Evolutionary conservation across 352 stramenopile species (phyloP).

Genomic region (Phytophthora pini): DNA sequence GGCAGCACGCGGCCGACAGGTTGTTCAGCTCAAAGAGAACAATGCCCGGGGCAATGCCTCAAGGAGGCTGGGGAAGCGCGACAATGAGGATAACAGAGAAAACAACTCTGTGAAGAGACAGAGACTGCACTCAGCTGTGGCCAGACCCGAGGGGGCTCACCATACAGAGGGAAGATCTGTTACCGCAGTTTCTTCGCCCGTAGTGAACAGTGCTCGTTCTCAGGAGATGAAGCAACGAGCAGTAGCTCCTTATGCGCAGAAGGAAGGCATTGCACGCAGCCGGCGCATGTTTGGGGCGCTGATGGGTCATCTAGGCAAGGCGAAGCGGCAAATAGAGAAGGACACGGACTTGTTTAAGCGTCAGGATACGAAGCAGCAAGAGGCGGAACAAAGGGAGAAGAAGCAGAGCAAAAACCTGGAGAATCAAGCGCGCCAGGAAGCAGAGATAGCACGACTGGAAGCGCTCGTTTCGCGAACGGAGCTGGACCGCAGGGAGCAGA

Average conservation of each 20-base stretch:
- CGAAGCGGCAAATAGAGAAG: slow-evolving; percentile 82
- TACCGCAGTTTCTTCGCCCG: slow-evolving; percentile 15
- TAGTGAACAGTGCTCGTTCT: slow-evolving; percentile 16
- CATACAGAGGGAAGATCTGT: slow-evolving; percentile 19
- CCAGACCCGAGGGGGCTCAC: slow-evolving; percentile 32
- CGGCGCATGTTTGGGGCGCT: slow-evolving; percentile 84
- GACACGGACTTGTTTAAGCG: slow-evolving; percentile 77
- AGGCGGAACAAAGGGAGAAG: slow-evolving; percentile 76
- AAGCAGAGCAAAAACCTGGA: slow-evolving; percentile 64
- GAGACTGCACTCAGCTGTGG: slow-evolving; percentile 47
- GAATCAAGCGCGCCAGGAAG: slow-evolving; percentile 44
- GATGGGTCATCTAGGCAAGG: slow-evolving; percentile 83
- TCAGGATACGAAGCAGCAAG: slow-evolving; percentile 68
- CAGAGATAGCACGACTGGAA: slow-evolving; percentile 48
- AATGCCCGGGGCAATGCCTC: slow-evolving; percentile 25
- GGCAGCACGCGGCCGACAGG: slow-evolving; percentile 25
- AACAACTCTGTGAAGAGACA: slow-evolving; percentile 43
- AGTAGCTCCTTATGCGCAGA: slow-evolving; percentile 63
- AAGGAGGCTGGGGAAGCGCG: slow-evolving; percentile 41
- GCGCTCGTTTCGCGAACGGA: slow-evolving; percentile 53
- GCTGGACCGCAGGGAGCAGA: slow-evolving; percentile 57
- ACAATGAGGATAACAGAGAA: slow-evolving; percentile 31
- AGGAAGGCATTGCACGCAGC: slow-evolving; percentile 71
- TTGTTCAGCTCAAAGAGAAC: slow-evolving; percentile 38
- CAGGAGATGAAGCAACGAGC: slow-evolving; percentile 58